Evolutionary conservation across 208 protist species (phyloP), one percentile per base, ranked within the genome.

Genomic region (Crithidia thermophila): DNA sequence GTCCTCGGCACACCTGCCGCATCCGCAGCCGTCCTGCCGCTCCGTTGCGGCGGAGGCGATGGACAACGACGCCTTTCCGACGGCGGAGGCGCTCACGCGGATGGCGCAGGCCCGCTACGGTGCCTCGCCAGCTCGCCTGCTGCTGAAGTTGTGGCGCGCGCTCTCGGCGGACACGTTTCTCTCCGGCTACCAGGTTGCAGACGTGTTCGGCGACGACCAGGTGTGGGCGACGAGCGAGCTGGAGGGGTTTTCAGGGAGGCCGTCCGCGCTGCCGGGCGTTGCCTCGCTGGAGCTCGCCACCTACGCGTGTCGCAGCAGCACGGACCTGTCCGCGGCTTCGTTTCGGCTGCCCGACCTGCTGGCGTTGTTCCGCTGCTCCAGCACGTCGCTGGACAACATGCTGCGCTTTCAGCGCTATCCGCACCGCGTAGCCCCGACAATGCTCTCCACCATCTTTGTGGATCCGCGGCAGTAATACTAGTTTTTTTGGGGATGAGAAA

Each of bases 81-180:
- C 20, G 20, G 56, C 56, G 23, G 31, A 74, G 42, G 68, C 61
- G 50, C 57, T 75, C 10, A 64, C 61, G 11, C 67, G 45, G 1
- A 37, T 63, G 25, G 55, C 62, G n/a, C 46, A 56, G 53, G 34
- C 55, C 1, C 63, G 57, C 40, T 72, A 62, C 53, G 72, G 52
- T 0, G 72, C 61, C 0, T 72, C 64, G 0, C 64, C 67, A n/a
- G 72, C 66, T 3, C 66, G 76, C 25, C 61, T 82, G 7, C 45
- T 91, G 40, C 40, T 87, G 11, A 75, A 77, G 39, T 70, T 91
- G 37, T 91, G 85, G 85, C 43, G 66, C 13, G 81, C 81, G 31
- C 68, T 84, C 42, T 78, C 76, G 8, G 47, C 57, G 0, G 73
- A 88, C 43, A 42, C 59, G 0, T 87, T 91, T 65, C 13, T 75